phyloP scores from a whole-genome alignment of 495 filamentous ascomycete genomes.

The Aeminium ludgeri region DNA sequence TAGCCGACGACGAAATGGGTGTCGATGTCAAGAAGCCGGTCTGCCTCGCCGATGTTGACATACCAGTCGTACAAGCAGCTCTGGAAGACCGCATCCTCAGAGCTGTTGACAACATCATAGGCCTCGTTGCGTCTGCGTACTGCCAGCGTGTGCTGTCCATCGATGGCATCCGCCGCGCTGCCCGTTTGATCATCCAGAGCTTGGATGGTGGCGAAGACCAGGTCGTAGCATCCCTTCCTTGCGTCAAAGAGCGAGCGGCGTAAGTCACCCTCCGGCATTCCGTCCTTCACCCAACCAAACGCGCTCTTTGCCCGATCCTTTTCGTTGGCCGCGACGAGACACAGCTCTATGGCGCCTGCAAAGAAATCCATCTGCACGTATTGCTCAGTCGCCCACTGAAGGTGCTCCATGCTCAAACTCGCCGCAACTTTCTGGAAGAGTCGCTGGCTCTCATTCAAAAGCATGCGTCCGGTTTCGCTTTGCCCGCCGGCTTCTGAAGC shows the following conservation, averaged over 20 bases:
- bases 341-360: slow-evolving; percentile 84
- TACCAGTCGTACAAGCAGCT: slow-evolving; percentile 97
- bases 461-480: slow-evolving; percentile 56
- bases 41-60: slow-evolving; percentile 58
- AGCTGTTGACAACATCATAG: slow-evolving; percentile 68
- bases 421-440: slow-evolving; percentile 77
- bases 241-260: slow-evolving; percentile 47
- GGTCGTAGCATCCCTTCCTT: slow-evolving; percentile 63
- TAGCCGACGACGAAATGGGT: slow-evolving; percentile 79
- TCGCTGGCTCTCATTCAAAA: slow-evolving; percentile 74
- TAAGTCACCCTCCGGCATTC: slow-evolving; percentile 43
- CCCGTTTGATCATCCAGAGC: slow-evolving; percentile 54
- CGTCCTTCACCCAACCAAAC: slow-evolving; percentile 56
- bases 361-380: slow-evolving; percentile 74
- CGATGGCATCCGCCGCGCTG: slow-evolving; percentile 48
- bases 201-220: slow-evolving; percentile 61
- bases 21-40: slow-evolving; percentile 65
- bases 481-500: slow-evolving; percentile 62
- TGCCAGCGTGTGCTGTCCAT: slow-evolving; percentile 52
- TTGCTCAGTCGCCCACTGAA: slow-evolving; percentile 57
- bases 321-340: slow-evolving; percentile 60
- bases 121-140: slow-evolving; percentile 71
- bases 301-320: slow-evolving; percentile 73
- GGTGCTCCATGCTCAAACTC: slow-evolving; percentile 61
- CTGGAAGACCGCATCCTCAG: slow-evolving; percentile 80